Percentiles rank a stretch among this genome's conserved stretches.
Conservation (phyloP, 1,284 basidiomycete genomes). For the Ganoderma sinense region DNA sequence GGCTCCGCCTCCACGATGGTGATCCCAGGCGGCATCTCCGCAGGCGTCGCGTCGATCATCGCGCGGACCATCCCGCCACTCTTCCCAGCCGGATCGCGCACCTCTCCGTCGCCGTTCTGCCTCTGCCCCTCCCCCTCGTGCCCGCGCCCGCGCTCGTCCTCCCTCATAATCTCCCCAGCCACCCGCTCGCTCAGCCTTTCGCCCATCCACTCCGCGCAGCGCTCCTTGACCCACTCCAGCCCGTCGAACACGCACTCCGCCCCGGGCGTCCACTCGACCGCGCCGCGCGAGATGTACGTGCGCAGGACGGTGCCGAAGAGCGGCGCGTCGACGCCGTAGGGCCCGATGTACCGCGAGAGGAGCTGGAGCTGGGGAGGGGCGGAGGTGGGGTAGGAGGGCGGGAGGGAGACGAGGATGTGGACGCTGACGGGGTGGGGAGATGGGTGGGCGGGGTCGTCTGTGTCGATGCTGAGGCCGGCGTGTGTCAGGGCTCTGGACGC, state of each 20-base stretch:
- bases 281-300: constrained; percentile 82
- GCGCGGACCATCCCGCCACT: constrained; percentile 3
- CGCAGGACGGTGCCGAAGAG: constrained; percentile 83
- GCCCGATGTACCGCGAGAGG: constrained; percentile 86
- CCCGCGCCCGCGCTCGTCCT: constrained; percentile 52
- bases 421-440: constrained; percentile 19
- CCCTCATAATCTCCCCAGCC: constrained; percentile 64
- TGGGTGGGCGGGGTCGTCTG: constrained; percentile 6
- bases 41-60: constrained; percentile 23
- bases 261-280: constrained; percentile 78
- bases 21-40: constrained; percentile 64
- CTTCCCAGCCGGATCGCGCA: constrained; percentile 23
- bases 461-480: constrained; percentile 20
- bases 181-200: constrained; percentile 64
- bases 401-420: constrained; percentile 81
- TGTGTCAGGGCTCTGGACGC: background rate
- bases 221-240: constrained; percentile 78
- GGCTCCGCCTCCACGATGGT: constrained; percentile 75
- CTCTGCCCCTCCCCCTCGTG: background rate
- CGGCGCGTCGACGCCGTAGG: constrained; percentile 73
- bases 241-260: constrained; percentile 91
- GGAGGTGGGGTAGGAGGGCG: constrained; percentile 73
- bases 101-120: too few species aligned
- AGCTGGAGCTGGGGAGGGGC: constrained; percentile 86
- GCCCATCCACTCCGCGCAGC: constrained; percentile 76